Evolutionary conservation across 176 grass and related monocot species (phyloP).

Genomic region (Carex littledalei): DNA sequence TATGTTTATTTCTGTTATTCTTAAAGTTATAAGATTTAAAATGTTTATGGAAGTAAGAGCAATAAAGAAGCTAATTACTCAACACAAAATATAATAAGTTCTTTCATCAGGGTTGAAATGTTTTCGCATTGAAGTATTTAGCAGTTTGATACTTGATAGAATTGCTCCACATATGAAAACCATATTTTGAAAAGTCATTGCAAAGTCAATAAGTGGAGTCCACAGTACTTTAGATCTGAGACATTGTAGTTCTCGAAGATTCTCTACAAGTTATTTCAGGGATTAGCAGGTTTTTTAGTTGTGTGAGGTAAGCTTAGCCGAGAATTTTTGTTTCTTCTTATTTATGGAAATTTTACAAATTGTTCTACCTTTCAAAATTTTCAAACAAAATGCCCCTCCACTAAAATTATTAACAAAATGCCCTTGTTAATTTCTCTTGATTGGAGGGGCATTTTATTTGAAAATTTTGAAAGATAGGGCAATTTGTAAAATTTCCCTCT

Average conservation of each 20-base stretch:
- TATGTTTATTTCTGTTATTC: not conserved
- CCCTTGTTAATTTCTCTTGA: too few species aligned
- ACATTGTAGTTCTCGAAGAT: not conserved
- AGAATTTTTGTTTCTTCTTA: not conserved
- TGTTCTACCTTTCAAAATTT: too few species aligned
- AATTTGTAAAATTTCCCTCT: not conserved
- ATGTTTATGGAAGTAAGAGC: not conserved
- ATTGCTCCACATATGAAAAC: not conserved
- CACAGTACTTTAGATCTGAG: not conserved
- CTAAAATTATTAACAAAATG: too few species aligned
- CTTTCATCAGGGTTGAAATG: not conserved
- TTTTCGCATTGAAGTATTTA: not conserved
- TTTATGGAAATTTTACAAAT: too few species aligned
- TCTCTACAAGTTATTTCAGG: not conserved
- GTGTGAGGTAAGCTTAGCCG: not conserved
- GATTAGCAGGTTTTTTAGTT: not conserved
- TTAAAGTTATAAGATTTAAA: not conserved
- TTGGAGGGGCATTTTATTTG: too few species aligned
- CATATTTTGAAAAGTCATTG: not conserved
- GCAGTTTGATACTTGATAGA: not conserved
- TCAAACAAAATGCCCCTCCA: too few species aligned
- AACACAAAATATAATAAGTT: not conserved
- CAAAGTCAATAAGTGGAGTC: not conserved
- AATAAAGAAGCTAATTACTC: not conserved
- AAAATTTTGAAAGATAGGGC: too few species aligned